Base-by-base conservation (phyloP, 78 protist species). In the Polysphondylium violaceum region DNA sequence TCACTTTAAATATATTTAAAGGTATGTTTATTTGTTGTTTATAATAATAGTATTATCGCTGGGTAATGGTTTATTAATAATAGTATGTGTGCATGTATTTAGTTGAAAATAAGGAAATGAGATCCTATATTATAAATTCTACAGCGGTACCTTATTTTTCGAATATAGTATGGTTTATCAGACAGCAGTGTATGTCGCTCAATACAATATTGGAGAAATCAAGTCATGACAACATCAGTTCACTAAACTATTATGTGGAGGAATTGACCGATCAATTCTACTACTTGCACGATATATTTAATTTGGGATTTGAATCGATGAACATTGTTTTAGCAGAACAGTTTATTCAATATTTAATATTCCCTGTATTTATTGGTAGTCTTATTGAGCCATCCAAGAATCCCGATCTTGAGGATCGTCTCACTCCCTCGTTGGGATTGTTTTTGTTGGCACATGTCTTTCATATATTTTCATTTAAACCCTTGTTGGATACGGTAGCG, bases 61-160 rank as follows among this genome's bases (percentile, higher is more conserved):
- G 11, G 23, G 3, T 58, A 29, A 29, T 3, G 14, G 23, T 12
- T 19, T 33, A 61, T 0, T 1, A 33, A 35, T 5, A 31, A 31
- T 7, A 31, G 7, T 60, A 60, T 19, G 38, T 67, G 16, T 36
- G 14, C 59, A 50, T 43, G 21, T n/a, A 36, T 47, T 38, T 55
- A 76, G 96, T 96, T 29, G 78, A 87, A 36, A 74, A 95, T 40
- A 73, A 50, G 60, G 83, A 33, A 74, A 38, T 87, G 73, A 60
- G 95, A 33, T 65, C 55, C 51, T 96, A 93, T 29, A 76, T 96
- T 67, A 58, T 93, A 25, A 56, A 87, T 60, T 71, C 75, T 8
- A 64, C 93, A 38, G 95, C 83, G 53, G 95, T 83, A 23, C 98
- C 98, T 3, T 96, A 96, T 76, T 94, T 96, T 75, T 63, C 93